A percentile compares a stretch with the other conserved stretches of the same genome.
Conservation (phyloP, 495 filamentous ascomycete genomes). For the Trichoderma orchidacearum region DNA sequence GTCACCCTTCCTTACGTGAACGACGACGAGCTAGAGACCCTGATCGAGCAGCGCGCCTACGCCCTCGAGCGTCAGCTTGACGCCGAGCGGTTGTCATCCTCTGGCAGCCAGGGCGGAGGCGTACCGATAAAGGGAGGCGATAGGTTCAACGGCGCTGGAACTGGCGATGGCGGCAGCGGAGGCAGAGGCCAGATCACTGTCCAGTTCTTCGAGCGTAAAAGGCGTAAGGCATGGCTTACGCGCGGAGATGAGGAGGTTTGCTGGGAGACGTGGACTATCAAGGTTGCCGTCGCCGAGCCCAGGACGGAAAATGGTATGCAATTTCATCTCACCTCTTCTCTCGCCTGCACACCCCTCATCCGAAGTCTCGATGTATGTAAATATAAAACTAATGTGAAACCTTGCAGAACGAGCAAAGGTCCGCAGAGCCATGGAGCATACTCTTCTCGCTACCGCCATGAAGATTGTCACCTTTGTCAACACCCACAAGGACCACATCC, state of each 20-base stretch:
- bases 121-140: not conserved
- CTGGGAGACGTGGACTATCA: constrained; percentile 92
- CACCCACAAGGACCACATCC: constrained; percentile 87
- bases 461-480: constrained; percentile 81
- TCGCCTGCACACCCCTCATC: not conserved
- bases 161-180: constrained; percentile 19
- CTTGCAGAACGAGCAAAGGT: constrained; percentile 67
- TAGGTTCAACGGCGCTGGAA: constrained; percentile 4
- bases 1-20: constrained; percentile 81
- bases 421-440: constrained; percentile 73
- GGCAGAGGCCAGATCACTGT: constrained; percentile 73
- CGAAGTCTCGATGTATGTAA: not conserved
- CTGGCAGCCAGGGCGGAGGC: not conserved
- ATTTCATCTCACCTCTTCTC: not conserved
- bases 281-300: constrained; percentile 80
- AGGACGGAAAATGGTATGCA: constrained; percentile 72
- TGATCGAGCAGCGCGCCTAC: constrained; percentile 77
- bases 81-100: constrained; percentile 21
- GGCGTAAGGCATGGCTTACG: constrained; percentile 67
- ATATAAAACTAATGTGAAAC: not conserved
- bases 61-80: constrained; percentile 56
- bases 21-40: constrained; percentile 77
- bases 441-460: constrained; percentile 70
- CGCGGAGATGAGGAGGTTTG: constrained; percentile 79
- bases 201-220: constrained; percentile 88